These are phyloP conservation scores for Phytophthora chlamydospora DNA, from an alignment of 352 stramenopile species.

Conservation along the genomic window DNA sequence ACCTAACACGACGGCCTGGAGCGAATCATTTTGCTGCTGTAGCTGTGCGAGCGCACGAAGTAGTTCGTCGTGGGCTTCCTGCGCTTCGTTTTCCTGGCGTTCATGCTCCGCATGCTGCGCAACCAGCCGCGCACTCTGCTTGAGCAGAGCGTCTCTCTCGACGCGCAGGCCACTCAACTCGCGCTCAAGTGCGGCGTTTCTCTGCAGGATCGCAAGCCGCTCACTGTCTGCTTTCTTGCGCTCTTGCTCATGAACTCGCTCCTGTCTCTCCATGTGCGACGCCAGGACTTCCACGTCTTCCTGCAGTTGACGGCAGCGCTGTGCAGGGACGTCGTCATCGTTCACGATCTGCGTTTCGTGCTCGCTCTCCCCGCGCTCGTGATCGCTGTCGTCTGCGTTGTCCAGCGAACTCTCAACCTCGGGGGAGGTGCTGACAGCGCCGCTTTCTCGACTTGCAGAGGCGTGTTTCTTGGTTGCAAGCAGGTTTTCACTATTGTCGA, in stretches of 20 bases:
- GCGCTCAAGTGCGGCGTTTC: slow-evolving; percentile 32
- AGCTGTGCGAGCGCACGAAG: slow-evolving; percentile 48
- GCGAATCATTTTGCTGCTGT: slow-evolving; percentile 44
- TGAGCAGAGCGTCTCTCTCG: slow-evolving; percentile 55
- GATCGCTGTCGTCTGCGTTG: slow-evolving; percentile 16
- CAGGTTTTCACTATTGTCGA: not conserved
- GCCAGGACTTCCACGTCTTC: slow-evolving; percentile 64
- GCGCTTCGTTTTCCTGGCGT: slow-evolving; percentile 21
- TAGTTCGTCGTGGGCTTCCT: slow-evolving; percentile 60
- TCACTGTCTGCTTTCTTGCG: slow-evolving; percentile 31
- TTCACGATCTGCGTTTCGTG: slow-evolving; percentile 17
- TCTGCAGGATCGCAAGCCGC: slow-evolving; percentile 17
- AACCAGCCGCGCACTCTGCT: slow-evolving; percentile 32
- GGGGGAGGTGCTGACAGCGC: slow-evolving; percentile 6
- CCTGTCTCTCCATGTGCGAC: slow-evolving; percentile 56
- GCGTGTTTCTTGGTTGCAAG: slow-evolving; percentile 12
- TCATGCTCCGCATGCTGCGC: slow-evolving; percentile 35
- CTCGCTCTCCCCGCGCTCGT: slow-evolving; percentile 20
- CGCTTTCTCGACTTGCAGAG: not conserved
- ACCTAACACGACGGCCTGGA: slow-evolving; percentile 29
- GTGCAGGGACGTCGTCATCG: slow-evolving; percentile 14
- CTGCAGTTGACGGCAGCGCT: slow-evolving; percentile 50
- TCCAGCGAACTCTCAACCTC: slow-evolving; percentile 13
- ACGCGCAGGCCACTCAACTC: slow-evolving; percentile 46
- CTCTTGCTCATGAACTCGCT: slow-evolving; percentile 32